A percentile compares a stretch with the other conserved stretches of the same genome.
phyloP scores from a whole-genome alignment of 768 basidiomycete species.

The Neoboletus magnificus region DNA sequence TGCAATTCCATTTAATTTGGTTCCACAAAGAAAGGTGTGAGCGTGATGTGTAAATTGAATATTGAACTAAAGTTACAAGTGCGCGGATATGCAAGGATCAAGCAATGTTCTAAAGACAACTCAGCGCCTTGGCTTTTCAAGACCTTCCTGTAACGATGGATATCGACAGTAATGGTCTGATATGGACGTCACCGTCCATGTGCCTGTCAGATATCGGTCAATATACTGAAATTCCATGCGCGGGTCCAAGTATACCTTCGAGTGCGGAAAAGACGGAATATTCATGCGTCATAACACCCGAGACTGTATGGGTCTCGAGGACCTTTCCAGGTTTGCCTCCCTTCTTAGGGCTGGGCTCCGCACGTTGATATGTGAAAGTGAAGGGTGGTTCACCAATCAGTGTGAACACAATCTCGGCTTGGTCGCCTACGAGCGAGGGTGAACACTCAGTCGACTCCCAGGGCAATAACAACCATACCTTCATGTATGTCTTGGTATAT shows the following conservation, averaged over 20 bases:
- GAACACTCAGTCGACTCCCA: not conserved
- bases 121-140: constrained; percentile 35
- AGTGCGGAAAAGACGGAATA: constrained; percentile 91
- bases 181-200: constrained; percentile 91
- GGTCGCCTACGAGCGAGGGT: constrained; percentile 55
- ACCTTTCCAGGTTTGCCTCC: constrained; percentile 71
- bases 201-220: constrained; percentile 47
- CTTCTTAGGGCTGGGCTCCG: constrained; percentile 66
- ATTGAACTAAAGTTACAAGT: constrained; percentile 25
- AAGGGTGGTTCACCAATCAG: constrained; percentile 92
- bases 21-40: not conserved
- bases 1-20: constrained; percentile 1
- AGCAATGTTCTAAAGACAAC: constrained; percentile 6
- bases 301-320: constrained; percentile 90
- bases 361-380: constrained; percentile 90
- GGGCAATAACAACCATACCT: constrained; percentile 41
- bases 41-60: constrained; percentile 4
- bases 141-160: constrained; percentile 60
- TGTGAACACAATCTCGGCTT: constrained; percentile 91
- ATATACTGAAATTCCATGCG: not conserved
- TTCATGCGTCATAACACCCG: constrained; percentile 64
- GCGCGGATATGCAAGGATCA: constrained; percentile 19
- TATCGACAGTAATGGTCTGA: constrained; percentile 89
- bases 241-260: constrained; percentile 60
- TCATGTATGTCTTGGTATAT: constrained; percentile 87